phyloP scores from a whole-genome alignment of 1,284 basidiomycete species.

The Boletus sp. region DNA sequence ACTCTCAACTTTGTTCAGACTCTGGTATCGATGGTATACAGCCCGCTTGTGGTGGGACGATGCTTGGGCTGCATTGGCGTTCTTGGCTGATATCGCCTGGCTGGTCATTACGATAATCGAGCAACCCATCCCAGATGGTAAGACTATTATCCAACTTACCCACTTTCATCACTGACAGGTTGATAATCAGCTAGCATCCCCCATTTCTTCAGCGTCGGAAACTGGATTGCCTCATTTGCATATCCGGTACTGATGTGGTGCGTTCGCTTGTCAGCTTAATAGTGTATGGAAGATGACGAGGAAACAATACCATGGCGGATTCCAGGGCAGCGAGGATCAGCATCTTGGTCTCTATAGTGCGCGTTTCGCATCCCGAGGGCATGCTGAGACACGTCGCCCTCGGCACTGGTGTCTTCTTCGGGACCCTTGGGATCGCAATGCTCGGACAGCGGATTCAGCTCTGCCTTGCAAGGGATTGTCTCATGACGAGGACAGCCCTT shows the following conservation, averaged over 20 bases:
- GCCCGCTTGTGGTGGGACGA: slow-evolving; percentile 32
- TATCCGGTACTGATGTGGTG: slow-evolving; percentile 29
- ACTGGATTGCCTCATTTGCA: slow-evolving; percentile 19
- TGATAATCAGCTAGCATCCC: slow-evolving; percentile 4
- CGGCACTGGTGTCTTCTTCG: slow-evolving; percentile 17
- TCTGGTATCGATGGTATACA: slow-evolving; percentile 24
- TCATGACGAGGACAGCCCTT: slow-evolving; percentile 6
- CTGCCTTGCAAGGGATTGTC: slow-evolving; percentile 18
- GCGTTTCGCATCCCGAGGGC: slow-evolving; percentile 21
- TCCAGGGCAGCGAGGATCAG: slow-evolving; percentile 27
- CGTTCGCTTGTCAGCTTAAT: not conserved
- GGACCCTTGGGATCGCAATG: slow-evolving; percentile 11
- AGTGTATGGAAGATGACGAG: not conserved
- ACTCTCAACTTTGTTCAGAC: slow-evolving; percentile 23
- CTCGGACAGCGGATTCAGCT: slow-evolving; percentile 10
- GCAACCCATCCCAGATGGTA: slow-evolving; percentile 9
- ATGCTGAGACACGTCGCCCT: slow-evolving; percentile 6
- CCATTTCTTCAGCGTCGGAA: slow-evolving; percentile 11
- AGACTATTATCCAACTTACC: not conserved
- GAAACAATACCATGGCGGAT: not conserved
- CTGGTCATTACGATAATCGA: slow-evolving; percentile 13
- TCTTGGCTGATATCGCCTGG: slow-evolving; percentile 15
- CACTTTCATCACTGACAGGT: not conserved
- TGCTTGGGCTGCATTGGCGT: slow-evolving; percentile 18
- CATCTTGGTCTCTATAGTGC: slow-evolving; percentile 26